Evolutionary conservation across 495 filamentous ascomycete species (phyloP), one percentile per base, ranked within the genome.

Genomic region (Hypoxylon fragiforme): DNA sequence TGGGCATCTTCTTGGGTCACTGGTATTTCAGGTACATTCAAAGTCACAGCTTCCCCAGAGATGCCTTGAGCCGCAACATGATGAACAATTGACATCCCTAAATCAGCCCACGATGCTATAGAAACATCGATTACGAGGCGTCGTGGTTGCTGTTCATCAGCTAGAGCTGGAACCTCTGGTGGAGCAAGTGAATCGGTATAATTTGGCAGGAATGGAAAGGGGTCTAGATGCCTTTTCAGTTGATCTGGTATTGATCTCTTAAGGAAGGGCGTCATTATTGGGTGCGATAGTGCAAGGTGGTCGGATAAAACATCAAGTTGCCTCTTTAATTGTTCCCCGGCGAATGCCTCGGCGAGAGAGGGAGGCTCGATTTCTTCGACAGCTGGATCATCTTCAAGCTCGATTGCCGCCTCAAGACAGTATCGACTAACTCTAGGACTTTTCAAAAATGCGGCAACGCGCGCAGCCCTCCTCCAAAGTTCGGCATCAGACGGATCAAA

Each of bases 401-500:
- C 91, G 28, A 97, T 77, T 6, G 94, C 90, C 47, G 92, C 88
- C 67, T 99, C 94, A 13, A 97, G 73, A 57, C 95, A 94, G 64
- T 90, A 97, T 26, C 95, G 82, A 28, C 81, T 84, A 21, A 96
- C 78, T 5, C 92, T 81, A 26, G 80, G 73, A 54, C 91, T 96
- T 26, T 85, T 82, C 11, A 97, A 70, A 48, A 90, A 81, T 21
- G 83, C 79, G 7, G 84, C 87, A 14, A 98, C 78, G 21, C 89
- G 83, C 5, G 94, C 87, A 18, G 89, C 82, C 48, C 89, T 83
- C 53, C 94, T 79, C 94, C 94, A 98, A n/a, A 97, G 77, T 59
- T 96, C 92, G 22, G 94, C 77, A 68, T 98, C 95, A 1, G 91
- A 88, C 31, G 95, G 90, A 65, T 98, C 94, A 34, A 88, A 86